These are phyloP conservation scores for Rhodotorula sp. DNA, from an alignment of 1,284 basidiomycete species.

Conservation along the genomic window DNA sequence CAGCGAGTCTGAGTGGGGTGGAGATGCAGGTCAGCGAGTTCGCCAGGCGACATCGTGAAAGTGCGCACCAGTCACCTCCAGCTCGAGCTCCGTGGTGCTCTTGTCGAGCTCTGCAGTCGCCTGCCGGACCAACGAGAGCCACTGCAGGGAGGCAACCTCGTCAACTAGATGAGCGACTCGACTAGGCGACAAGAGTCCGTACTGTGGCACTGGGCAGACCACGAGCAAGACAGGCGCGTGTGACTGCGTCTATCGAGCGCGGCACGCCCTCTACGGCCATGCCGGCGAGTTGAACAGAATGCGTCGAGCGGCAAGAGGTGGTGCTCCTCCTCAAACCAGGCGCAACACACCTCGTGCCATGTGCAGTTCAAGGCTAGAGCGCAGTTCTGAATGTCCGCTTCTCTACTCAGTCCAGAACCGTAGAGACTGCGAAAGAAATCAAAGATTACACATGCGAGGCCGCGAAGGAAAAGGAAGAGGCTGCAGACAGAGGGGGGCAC, in stretches of 20 bases:
- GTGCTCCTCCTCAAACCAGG: no score
- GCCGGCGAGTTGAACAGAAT: no score
- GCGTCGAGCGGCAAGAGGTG: no score
- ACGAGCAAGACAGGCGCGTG: conserved; percentile 8
- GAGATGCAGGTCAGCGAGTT: neutral
- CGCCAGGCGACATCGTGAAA: neutral
- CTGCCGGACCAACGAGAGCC: conserved; percentile 13
- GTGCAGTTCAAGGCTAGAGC: no score
- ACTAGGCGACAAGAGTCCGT: neutral
- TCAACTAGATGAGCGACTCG: neutral
- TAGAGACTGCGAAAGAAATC: no score
- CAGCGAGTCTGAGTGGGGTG: neutral
- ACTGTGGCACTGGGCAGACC: neutral
- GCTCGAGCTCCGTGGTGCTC: neutral
- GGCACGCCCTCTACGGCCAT: no score
- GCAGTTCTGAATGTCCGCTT: no score
- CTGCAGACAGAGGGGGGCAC: no score
- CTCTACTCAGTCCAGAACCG: no score
- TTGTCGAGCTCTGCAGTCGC: neutral
- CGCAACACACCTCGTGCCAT: no score
- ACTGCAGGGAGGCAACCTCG: neutral
- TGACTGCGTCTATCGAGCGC: conserved; percentile 4
- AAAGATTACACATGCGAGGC: no score
- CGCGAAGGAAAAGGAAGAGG: no score
- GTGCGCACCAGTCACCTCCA: neutral